These are phyloP conservation scores for Penicillium brasilianum DNA, from an alignment of 2,329 filamentous ascomycete genomes.

Conservation along the genomic window DNA sequence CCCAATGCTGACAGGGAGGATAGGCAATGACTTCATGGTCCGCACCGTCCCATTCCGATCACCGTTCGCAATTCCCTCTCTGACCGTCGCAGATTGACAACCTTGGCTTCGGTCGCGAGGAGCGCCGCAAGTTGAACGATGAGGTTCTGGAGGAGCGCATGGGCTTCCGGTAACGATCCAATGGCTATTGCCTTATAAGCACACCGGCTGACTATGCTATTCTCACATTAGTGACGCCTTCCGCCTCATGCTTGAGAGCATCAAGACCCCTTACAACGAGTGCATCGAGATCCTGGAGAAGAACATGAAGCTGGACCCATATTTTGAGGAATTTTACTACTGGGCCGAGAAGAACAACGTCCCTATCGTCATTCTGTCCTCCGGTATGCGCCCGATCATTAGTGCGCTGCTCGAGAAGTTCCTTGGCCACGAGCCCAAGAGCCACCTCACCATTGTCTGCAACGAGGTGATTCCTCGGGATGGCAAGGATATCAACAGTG, in stretches of 20 bases:
- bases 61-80: neutral
- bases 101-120: constrained; percentile 77
- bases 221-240: constrained; percentile 70
- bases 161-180: constrained; percentile 66
- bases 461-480: constrained; percentile 74
- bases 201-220: neutral
- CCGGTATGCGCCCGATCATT: constrained; percentile 93
- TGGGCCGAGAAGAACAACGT: constrained; percentile 84
- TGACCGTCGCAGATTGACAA: constrained; percentile 78
- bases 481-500: constrained; percentile 76
- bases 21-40: constrained; percentile 70
- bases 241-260: constrained; percentile 87
- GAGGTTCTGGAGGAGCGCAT: constrained; percentile 74
- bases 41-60: constrained; percentile 11
- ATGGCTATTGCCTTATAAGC: no score
- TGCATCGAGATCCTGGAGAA: constrained; percentile 78
- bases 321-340: constrained; percentile 84
- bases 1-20: constrained; percentile 18
- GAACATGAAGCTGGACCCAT: constrained; percentile 86
- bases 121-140: constrained; percentile 73
- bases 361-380: constrained; percentile 88
- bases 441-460: constrained; percentile 82
- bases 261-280: constrained; percentile 77
- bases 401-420: constrained; percentile 78
- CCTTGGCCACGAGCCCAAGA: constrained; percentile 74